Evolutionary conservation across 768 basidiomycete species (phyloP), one percentile per base, ranked within the genome.

Genomic region (Boletus rex-veris): DNA sequence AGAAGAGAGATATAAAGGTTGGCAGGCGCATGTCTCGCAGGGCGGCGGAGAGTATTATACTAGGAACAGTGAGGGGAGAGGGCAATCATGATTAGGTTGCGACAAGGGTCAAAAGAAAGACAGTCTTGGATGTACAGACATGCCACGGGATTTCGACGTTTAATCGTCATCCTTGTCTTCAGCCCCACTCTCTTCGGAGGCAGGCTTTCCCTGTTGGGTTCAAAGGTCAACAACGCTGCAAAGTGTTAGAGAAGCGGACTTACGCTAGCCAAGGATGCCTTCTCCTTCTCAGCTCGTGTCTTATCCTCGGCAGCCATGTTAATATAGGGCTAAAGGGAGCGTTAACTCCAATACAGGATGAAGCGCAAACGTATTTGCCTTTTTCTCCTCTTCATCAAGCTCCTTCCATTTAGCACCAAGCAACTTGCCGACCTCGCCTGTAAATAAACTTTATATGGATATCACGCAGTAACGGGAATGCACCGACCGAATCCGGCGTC

Each of bases 341-440:
- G 46, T 59, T 3, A 65, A 42, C 14, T 49, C 24, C 9, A 5
- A 21, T 47, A 46, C 11, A 12, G 8, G 21, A 54, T 16, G 8
- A 18, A 14, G 15, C 7, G n/a, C 7, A 2, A 47, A 45, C 7
- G 16, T n/a, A 68, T 73, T 42, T 48, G 90, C 92, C 82, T 90
- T 91, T 80, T 93, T 96, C 78, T 97, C 93, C 35, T 82, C 81
- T 6, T 93, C 92, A 50, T 84, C 84, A 64, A 97, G 81, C 70
- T 92, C 92, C 80, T 97, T 98, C 96, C 96, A 98, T 75, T 93
- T 94, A 48, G 88, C 87, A 39, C 96, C 96, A 54, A 98, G 85
- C 43, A 97, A 80, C 75, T 94, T 97, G 63, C 95, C 96, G 54
- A 97, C 82, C 71, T 96, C 92, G 59, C 92, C 91, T 92, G 67